Conservation (phyloP, 202 grass and related monocot species). For the Cymbopogon flexuosus region DNA sequence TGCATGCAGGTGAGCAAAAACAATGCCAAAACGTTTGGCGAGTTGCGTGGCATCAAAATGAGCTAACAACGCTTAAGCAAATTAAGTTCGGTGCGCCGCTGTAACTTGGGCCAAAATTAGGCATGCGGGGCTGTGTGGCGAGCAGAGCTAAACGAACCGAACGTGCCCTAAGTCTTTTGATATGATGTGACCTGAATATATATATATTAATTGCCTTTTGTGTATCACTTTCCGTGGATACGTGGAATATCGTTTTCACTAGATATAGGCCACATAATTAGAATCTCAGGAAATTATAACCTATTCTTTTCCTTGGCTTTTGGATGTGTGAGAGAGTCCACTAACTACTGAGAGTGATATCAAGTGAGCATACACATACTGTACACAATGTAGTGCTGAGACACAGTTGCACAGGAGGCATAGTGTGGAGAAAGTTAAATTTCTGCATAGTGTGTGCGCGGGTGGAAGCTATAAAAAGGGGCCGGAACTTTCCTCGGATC, state of each 20-base stretch:
- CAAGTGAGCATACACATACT: not conserved
- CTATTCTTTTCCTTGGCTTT: not conserved
- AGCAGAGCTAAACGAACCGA: not conserved
- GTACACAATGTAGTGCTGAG: too few species aligned
- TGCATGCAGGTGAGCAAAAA: too few species aligned
- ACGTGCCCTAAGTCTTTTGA: not conserved
- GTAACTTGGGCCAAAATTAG: too few species aligned
- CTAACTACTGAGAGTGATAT: not conserved
- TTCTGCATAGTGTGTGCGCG: too few species aligned
- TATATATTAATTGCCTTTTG: not conserved
- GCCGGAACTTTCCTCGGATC: not conserved
- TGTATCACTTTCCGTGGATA: not conserved
- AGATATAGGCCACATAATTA: conserved; percentile 2
- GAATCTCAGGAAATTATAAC: conserved; percentile 5
- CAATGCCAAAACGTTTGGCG: too few species aligned
- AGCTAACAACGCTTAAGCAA: too few species aligned
- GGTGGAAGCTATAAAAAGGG: not conserved
- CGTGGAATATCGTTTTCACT: conserved; percentile 9
- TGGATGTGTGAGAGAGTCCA: too few species aligned
- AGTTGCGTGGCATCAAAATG: too few species aligned
- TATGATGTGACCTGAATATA: not conserved
- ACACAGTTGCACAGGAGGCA: too few species aligned
- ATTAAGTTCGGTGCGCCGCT: too few species aligned
- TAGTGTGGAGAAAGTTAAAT: too few species aligned
- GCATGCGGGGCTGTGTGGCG: too few species aligned